Evolutionary conservation across 2,329 filamentous ascomycete species (phyloP).

Genomic region (Alternaria sp.): DNA sequence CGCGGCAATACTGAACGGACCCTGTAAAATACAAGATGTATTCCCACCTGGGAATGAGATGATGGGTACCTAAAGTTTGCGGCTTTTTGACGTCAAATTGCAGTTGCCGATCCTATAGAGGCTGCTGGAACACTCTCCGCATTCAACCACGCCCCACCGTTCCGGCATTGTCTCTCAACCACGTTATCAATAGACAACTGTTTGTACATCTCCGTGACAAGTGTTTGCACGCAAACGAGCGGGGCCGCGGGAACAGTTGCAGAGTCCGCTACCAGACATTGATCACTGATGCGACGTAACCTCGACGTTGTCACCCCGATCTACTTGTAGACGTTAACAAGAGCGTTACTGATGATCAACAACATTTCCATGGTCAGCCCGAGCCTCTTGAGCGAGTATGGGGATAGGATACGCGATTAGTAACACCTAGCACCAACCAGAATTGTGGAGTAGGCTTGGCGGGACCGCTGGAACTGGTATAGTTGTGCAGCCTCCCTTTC

Average conservation of each 20-base stretch:
- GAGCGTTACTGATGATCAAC: background rate
- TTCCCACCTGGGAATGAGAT: background rate
- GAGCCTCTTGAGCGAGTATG: background rate
- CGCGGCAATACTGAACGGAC: background rate
- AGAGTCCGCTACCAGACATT: background rate
- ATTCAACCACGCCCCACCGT: background rate
- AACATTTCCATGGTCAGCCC: background rate
- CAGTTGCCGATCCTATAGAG: background rate
- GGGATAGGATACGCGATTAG: background rate
- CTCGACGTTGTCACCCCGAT: background rate
- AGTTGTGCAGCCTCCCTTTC: constrained; percentile 5
- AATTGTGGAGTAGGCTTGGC: constrained; percentile 1
- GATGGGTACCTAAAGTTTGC: background rate
- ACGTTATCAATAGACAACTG: background rate
- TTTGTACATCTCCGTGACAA: background rate
- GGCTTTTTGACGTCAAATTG: constrained; percentile 10
- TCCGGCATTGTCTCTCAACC: constrained; percentile 2
- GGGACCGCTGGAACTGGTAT: constrained; percentile 2
- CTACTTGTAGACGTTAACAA: background rate
- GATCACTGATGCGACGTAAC: background rate
- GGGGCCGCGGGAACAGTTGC: background rate
- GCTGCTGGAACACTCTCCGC: constrained; percentile 5
- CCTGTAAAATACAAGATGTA: background rate
- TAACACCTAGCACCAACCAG: background rate
- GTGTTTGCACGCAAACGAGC: background rate